Evolutionary conservation across 1,139 yeast genomes (phyloP).

Genomic region (Candida albicans): DNA sequence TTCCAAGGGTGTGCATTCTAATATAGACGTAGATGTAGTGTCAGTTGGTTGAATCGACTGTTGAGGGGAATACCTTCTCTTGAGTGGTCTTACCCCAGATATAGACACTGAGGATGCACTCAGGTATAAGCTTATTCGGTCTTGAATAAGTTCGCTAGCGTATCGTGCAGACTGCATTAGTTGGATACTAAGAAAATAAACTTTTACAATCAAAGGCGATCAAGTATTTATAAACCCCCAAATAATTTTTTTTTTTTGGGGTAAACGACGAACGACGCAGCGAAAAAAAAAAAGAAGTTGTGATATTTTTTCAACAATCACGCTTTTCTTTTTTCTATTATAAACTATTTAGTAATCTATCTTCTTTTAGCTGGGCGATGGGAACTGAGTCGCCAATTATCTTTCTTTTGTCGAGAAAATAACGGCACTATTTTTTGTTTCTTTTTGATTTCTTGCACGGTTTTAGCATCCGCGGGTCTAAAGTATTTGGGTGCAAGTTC

Average conservation of each 20-base stretch:
- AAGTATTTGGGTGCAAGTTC: conserved; percentile 88
- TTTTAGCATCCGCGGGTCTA: conserved; percentile 53
- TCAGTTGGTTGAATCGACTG: conserved; percentile 21
- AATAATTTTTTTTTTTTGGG: neutral
- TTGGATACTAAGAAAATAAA: neutral
- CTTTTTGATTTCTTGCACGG: conserved; percentile 36
- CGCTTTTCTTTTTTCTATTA: neutral
- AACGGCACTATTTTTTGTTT: conserved; percentile 61
- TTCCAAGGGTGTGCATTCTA: conserved; percentile 34
- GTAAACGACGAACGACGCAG: too few species aligned
- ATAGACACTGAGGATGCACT: conserved; percentile 25
- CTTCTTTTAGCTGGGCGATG: conserved; percentile 22
- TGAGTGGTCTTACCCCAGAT: conserved; percentile 31
- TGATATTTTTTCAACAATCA: neutral
- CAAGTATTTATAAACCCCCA: too few species aligned
- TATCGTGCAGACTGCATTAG: conserved; percentile 14
- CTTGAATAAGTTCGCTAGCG: conserved; percentile 33
- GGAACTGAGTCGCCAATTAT: conserved; percentile 45
- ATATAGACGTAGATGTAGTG: conserved; percentile 15
- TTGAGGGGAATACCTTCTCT: conserved; percentile 21
- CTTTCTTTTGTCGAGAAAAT: conserved; percentile 39
- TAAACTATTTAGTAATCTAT: conserved; percentile 1
- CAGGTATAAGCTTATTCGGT: conserved; percentile 32
- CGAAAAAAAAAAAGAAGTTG: too few species aligned
- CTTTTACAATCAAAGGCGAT: too few species aligned